Conservation (phyloP, 2,329 filamentous ascomycete species). For the Sordariomycetes sp. region DNA sequence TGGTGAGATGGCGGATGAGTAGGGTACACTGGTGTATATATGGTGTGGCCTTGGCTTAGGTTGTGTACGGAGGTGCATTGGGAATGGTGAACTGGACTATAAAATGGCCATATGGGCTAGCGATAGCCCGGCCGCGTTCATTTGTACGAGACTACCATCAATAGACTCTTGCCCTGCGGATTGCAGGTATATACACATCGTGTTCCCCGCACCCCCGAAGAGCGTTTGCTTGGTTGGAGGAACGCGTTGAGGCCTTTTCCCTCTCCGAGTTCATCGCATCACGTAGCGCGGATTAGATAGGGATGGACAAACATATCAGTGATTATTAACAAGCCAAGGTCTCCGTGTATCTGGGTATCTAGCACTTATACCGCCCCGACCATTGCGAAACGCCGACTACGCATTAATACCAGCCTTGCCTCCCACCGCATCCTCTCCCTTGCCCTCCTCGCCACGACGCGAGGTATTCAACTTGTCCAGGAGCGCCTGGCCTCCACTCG, state of each 20-base stretch:
- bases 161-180: background rate
- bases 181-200: background rate
- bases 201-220: background rate
- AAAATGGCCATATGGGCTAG: background rate
- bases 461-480: background rate
- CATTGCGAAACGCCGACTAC: background rate
- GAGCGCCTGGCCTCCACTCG: background rate
- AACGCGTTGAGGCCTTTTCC: too few species aligned
- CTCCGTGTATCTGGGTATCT: background rate
- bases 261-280: background rate
- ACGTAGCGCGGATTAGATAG: background rate
- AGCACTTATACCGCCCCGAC: background rate
- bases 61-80: background rate
- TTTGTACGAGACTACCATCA: conserved; percentile 4
- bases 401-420: background rate
- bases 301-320: background rate
- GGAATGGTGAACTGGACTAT: background rate
- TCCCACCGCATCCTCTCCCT: background rate
- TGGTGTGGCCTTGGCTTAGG: background rate
- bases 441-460: background rate
- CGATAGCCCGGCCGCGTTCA: background rate
- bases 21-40: background rate
- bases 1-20: background rate
- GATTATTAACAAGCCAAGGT: background rate
- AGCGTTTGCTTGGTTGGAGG: background rate